Percentiles rank a stretch among this genome's conserved stretches.
These are phyloP conservation scores for Pyrenula aspistea DNA, from an alignment of 495 filamentous ascomycete genomes.

Conservation along the genomic window DNA sequence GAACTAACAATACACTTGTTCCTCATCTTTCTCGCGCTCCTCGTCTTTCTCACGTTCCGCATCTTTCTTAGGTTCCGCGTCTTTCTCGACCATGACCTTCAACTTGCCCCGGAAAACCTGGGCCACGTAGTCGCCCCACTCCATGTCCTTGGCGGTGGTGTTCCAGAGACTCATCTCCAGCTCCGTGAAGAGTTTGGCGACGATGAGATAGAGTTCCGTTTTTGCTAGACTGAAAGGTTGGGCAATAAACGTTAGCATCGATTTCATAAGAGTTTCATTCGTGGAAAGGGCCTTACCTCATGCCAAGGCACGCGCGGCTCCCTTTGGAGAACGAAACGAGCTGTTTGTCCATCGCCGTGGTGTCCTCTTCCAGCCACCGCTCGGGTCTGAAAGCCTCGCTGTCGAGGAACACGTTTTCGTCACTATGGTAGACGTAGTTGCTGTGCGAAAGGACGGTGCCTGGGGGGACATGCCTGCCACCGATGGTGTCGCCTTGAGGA, in stretches of 20 bases:
- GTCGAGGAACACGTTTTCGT: not conserved
- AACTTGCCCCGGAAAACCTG: not conserved
- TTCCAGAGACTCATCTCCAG: not conserved
- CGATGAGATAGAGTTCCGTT: not conserved
- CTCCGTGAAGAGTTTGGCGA: not conserved
- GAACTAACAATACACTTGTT: too few relatives aligned
- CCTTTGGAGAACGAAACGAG: not conserved
- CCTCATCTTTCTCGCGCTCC: too few relatives aligned
- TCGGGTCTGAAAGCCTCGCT: not conserved
- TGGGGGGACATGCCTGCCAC: not conserved
- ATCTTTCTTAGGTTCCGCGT: too few relatives aligned
- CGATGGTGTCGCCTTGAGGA: not conserved
- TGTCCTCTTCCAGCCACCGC: not conserved
- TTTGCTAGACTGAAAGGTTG: not conserved
- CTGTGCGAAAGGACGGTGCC: not conserved
- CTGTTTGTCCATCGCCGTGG: not conserved
- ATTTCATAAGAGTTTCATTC: too few relatives aligned
- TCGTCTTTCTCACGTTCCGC: too few relatives aligned
- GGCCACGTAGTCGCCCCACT: not conserved
- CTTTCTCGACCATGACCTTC: not conserved
- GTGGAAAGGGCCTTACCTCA: constrained; percentile 9
- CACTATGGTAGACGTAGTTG: not conserved
- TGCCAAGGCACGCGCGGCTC: constrained; percentile 14
- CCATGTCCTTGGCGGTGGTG: not conserved
- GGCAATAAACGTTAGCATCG: too few relatives aligned